A percentile compares a stretch with the other conserved stretches of the same genome.
phyloP scores from a whole-genome alignment of 768 basidiomycete species.

The Xanthoconium purpureum region DNA sequence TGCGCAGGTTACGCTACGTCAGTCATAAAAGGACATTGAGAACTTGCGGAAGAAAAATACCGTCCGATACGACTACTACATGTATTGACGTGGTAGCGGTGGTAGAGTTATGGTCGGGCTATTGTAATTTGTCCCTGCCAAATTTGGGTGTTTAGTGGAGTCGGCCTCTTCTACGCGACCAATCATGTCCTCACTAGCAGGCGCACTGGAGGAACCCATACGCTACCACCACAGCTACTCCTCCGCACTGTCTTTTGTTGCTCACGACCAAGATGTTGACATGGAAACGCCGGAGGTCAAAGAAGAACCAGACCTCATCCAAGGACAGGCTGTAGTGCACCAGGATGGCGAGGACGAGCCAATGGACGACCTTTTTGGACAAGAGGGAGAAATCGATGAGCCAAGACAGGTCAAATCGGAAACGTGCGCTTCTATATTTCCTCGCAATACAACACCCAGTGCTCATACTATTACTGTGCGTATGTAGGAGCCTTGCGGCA shows the following conservation, averaged over 20 bases:
- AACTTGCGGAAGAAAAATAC: not conserved
- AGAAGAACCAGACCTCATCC: slow-evolving; percentile 11
- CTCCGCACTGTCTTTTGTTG: slow-evolving; percentile 1
- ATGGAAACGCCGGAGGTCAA: slow-evolving; percentile 35
- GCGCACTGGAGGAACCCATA: slow-evolving; percentile 45
- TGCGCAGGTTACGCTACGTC: not conserved
- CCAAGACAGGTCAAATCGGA: slow-evolving; percentile 42
- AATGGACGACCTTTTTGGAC: slow-evolving; percentile 80
- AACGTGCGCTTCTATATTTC: slow-evolving; percentile 36
- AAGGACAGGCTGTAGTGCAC: slow-evolving; percentile 17
- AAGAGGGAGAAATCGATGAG: slow-evolving; percentile 52
- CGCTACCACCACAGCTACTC: slow-evolving; percentile 22
- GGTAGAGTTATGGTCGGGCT: no score
- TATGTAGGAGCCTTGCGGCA: slow-evolving; percentile 36
- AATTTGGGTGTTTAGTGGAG: slow-evolving; percentile 9
- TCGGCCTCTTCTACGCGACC: not conserved
- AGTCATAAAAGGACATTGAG: not conserved
- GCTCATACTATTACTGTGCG: slow-evolving; percentile 16
- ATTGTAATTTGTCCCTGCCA: not conserved
- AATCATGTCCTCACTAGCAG: slow-evolving; percentile 59
- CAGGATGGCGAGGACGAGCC: slow-evolving; percentile 42
- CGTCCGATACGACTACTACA: no score
- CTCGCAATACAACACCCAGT: slow-evolving; percentile 8
- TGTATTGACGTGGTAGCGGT: no score
- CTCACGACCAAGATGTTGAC: slow-evolving; percentile 37